Conservation (phyloP, 805 yeast species). For the Gaillardinia entomophila region DNA sequence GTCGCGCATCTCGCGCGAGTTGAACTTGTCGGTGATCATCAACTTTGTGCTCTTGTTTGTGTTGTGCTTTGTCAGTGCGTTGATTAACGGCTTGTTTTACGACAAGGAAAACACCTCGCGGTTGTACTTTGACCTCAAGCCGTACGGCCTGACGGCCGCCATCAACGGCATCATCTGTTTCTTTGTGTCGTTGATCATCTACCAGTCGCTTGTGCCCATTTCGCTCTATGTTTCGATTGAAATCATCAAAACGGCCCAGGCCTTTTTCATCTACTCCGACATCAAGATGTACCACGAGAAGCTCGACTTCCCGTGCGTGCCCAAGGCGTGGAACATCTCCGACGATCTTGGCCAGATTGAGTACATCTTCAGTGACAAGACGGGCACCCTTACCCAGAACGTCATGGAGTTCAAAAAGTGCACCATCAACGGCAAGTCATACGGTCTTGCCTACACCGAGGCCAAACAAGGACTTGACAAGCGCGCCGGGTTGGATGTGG, state of each 20-base stretch:
- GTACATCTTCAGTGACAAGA: conserved; percentile 75
- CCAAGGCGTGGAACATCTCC: conserved; percentile 78
- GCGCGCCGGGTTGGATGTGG: conserved; percentile 58
- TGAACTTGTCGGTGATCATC: conserved; percentile 59
- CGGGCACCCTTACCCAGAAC: conserved; percentile 80
- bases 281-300: conserved; percentile 61
- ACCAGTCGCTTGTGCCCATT: conserved; percentile 75
- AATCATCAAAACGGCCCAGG: conserved; percentile 72
- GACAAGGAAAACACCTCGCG: conserved; percentile 39
- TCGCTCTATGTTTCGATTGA: conserved; percentile 76
- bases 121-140: conserved; percentile 53
- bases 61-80: conserved; percentile 63
- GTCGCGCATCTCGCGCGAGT: conserved; percentile 57
- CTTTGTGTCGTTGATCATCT: conserved; percentile 66
- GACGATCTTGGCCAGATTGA: conserved; percentile 84
- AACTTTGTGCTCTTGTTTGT: conserved; percentile 59
- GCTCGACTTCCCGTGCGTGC: conserved; percentile 71
- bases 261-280: conserved; percentile 69
- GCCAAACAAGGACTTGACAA: conserved; percentile 69
- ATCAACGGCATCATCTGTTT: conserved; percentile 63
- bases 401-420: conserved; percentile 80
- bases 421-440: conserved; percentile 59
- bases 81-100: conserved; percentile 64
- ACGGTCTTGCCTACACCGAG: conserved; percentile 75
- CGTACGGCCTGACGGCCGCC: conserved; percentile 55